phyloP scores from a whole-genome alignment of 140 eudicot species.

The Senecio squalidus region DNA sequence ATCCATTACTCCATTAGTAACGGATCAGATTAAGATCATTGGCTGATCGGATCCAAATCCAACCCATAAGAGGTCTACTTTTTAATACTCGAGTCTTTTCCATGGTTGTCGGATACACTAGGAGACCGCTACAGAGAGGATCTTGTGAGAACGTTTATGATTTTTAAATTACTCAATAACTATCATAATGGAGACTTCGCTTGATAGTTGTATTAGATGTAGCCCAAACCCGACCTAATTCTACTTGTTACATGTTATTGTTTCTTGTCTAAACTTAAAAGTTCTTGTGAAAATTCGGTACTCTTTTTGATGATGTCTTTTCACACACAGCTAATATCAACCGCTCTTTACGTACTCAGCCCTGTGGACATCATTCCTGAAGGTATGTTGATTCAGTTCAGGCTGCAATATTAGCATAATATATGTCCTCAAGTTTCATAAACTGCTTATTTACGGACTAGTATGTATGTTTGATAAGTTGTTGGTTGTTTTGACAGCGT shows the following conservation, averaged over 20 bases:
- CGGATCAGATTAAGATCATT: too few relatives aligned
- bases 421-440: too few relatives aligned
- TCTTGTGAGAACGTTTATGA: too few relatives aligned
- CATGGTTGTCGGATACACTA: too few relatives aligned
- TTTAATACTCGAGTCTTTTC: too few relatives aligned
- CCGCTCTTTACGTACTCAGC: conserved; percentile 71
- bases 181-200: too few relatives aligned
- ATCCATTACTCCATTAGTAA: too few relatives aligned
- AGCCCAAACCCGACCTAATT: not conserved
- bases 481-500: conserved; percentile 36
- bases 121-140: too few relatives aligned
- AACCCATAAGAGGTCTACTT: too few relatives aligned
- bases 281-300: not conserved
- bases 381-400: conserved; percentile 42
- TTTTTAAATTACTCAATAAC: too few relatives aligned
- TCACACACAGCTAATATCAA: conserved; percentile 49
- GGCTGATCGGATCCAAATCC: too few relatives aligned
- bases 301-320: not conserved
- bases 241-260: not conserved
- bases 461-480: not conserved
- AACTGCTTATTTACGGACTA: not conserved
- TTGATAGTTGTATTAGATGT: not conserved
- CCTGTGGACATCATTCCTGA: conserved; percentile 95
- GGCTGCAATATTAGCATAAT: too few relatives aligned
- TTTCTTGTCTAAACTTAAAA: not conserved